Evolutionary conservation across 441 rosid species (phyloP), one percentile per base, ranked within the genome.

Genomic region (Adansonia gregorii): DNA sequence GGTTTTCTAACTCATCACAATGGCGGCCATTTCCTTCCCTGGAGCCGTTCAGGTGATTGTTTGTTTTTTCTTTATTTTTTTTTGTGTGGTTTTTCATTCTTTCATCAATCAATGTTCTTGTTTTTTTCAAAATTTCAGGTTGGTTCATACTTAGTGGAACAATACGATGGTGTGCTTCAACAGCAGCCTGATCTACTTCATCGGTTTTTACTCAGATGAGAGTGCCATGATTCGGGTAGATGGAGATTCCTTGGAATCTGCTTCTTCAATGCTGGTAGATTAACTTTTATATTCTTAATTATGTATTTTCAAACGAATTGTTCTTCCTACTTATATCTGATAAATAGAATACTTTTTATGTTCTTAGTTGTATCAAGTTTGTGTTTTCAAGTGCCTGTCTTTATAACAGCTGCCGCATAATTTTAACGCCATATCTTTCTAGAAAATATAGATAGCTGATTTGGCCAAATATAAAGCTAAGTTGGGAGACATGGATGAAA

Each of bases 91-190:
- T 60, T 27, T 59, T 22, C 12, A 9, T 9, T 59, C 6, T 46
- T 9, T 60, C 39, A 39, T 41, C 8, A 8, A 81, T n/a, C 73
- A 11, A 66, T 80, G 27, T 24, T 24, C 1, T 24, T 24, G 27
- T 24, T 24, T 24, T 24, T 17, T 24, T 43, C 14, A 31, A 1
- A 55, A 45, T 76, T 54, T 51, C 83, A 91, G 96, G 91, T 91
- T 74, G 96, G 96, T 73, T 90, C 96, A 8, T 91, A 91, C 84
- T 91, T 91, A 67, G 90, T 91, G 65, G 91, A 88, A 2, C 96
- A 90, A 79, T 91, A 91, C 84, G 90, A 90, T 78, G 84, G 87
- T 82, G 87, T 91, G 64, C 87, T 91, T 74, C 90, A 85, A 75
- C 89, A 90, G 75, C 89, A 86, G 0, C 92, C 96, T 9, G 90